These are phyloP conservation scores for Aspergillus tanneri DNA, from an alignment of 2,329 filamentous ascomycete genomes.

Conservation along the genomic window DNA sequence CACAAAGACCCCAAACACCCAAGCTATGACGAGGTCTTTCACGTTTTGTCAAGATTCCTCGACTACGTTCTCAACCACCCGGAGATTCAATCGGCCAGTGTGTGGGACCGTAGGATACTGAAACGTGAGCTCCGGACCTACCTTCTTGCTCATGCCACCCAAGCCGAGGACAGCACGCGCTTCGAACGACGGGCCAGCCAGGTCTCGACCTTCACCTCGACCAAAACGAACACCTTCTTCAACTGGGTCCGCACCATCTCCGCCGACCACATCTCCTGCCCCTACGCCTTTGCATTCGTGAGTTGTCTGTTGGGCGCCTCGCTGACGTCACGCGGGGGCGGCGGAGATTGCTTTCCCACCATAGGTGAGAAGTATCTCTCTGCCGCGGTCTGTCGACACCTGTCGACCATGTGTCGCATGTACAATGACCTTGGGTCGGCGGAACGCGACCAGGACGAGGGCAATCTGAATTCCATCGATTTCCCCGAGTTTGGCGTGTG, in stretches of 20 bases:
- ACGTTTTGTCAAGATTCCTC: too few species aligned
- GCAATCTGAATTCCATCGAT: conserved; percentile 3
- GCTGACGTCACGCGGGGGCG: background rate
- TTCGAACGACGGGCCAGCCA: background rate
- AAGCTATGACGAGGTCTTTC: too few species aligned
- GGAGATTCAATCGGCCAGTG: too few species aligned
- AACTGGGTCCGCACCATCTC: conserved; percentile 22
- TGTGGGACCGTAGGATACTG: too few species aligned
- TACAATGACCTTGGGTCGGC: conserved; percentile 31
- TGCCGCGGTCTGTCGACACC: conserved; percentile 17
- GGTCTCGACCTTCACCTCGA: conserved; percentile 1
- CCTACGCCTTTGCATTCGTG: conserved; percentile 24
- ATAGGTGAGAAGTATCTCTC: conserved; percentile 18
- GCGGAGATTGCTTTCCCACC: conserved; percentile 8
- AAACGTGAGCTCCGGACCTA: conserved; percentile 12
- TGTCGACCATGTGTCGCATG: conserved; percentile 26
- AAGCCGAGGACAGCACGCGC: conserved; percentile 13
- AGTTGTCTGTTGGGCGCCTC: conserved; percentile 15
- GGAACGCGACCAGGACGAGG: conserved; percentile 20
- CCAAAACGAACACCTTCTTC: background rate
- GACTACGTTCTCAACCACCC: too few species aligned
- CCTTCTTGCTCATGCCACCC: conserved; percentile 11
- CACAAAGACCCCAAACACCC: too few species aligned
- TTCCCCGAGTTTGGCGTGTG: conserved; percentile 2
- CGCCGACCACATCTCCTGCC: conserved; percentile 23